A percentile compares a stretch with the other conserved stretches of the same genome.
Evolutionary conservation across 169 alveolate genomes (phyloP).

Genomic region (Cryptosporidium andersoni): DNA sequence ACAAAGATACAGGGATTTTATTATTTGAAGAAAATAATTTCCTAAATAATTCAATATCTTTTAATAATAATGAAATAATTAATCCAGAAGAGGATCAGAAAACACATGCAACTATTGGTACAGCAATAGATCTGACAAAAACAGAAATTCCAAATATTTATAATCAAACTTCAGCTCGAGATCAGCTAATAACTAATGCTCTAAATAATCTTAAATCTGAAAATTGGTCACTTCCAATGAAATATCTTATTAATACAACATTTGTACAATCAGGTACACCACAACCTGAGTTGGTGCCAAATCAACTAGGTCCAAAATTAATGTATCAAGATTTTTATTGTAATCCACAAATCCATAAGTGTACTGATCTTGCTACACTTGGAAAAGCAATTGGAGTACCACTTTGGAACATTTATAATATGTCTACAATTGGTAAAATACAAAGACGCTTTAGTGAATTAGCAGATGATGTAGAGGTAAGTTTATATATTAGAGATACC

Average conservation of each 20-base stretch:
- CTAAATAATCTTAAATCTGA: slow-evolving; percentile 32
- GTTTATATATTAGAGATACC: not conserved
- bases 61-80: no score
- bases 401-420: slow-evolving; percentile 62
- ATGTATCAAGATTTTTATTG: slow-evolving; percentile 54
- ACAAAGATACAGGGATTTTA: not conserved
- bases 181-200: slow-evolving; percentile 35
- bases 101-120: slow-evolving; percentile 29
- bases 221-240: slow-evolving; percentile 67
- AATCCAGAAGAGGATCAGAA: slow-evolving; percentile 4
- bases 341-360: slow-evolving; percentile 61
- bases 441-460: slow-evolving; percentile 49
- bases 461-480: slow-evolving; percentile 57
- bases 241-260: slow-evolving; percentile 58
- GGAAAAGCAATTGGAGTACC: slow-evolving; percentile 67
- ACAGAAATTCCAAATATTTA: slow-evolving; percentile 54
- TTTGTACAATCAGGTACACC: slow-evolving; percentile 54
- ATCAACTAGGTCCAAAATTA: slow-evolving; percentile 67
- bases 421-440: slow-evolving; percentile 60
- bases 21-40: no score
- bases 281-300: slow-evolving; percentile 63
- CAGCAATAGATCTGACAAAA: slow-evolving; percentile 30
- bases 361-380: slow-evolving; percentile 34
- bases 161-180: slow-evolving; percentile 30
- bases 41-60: no score